Evolutionary conservation across 2,329 filamentous ascomycete species (phyloP).

Genomic region (Biscogniauxia sp.): DNA sequence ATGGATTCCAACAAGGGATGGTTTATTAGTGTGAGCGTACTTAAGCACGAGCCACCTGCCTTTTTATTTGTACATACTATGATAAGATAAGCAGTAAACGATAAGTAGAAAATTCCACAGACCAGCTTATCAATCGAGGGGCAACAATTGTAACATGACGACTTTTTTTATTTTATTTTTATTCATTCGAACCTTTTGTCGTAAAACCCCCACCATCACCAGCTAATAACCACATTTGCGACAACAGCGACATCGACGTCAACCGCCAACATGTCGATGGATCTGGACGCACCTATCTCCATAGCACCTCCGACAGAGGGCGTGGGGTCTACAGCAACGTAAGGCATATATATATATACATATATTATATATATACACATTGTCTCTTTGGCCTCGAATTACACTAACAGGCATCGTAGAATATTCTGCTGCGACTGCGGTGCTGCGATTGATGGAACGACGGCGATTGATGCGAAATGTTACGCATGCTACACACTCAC

Average conservation of each 20-base stretch:
- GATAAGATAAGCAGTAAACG: background rate
- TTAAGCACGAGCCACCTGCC: background rate
- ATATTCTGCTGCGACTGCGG: conserved; percentile 99
- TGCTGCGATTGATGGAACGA: conserved; percentile 89
- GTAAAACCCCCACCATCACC: conserved; percentile 19
- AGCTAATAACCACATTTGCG: background rate
- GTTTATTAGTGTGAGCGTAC: too few relatives aligned
- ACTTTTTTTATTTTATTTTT: conserved; percentile 19
- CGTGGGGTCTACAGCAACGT: conserved; percentile 50
- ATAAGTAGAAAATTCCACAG: background rate
- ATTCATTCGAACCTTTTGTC: conserved; percentile 2
- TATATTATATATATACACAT: conserved; percentile 10
- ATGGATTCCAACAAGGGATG: too few relatives aligned
- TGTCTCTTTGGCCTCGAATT: background rate
- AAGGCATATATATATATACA: conserved; percentile 31
- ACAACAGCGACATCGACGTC: conserved; percentile 1
- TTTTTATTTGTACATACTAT: background rate
- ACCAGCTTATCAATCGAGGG: conserved; percentile 28
- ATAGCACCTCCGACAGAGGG: conserved; percentile 34
- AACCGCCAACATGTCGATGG: conserved; percentile 52
- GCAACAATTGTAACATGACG: conserved; percentile 12
- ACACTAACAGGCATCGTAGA: conserved; percentile 39
- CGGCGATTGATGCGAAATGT: conserved; percentile 81
- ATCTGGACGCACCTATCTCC: conserved; percentile 54
- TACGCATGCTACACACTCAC: conserved; percentile 95